phyloP scores from a whole-genome alignment of 441 rosid genomes.

The Eruca vesicaria region DNA sequence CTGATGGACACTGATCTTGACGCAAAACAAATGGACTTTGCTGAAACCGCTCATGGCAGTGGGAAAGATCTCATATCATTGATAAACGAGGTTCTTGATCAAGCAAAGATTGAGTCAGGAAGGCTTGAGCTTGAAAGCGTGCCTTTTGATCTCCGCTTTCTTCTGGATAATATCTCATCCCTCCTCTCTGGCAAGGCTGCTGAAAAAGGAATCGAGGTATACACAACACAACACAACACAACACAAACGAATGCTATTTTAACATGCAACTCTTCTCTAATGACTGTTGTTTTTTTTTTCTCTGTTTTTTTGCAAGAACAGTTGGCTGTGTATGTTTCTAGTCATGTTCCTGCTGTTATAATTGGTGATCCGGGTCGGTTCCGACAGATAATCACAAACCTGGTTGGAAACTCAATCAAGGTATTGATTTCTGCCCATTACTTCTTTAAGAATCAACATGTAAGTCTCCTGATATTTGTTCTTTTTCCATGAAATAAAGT shows the following conservation, averaged over 20 bases:
- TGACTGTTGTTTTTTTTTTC: slow-evolving; percentile 18
- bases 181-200: slow-evolving; percentile 67
- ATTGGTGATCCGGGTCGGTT: slow-evolving; percentile 89
- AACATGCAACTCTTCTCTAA: slow-evolving; percentile 9
- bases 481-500: slow-evolving; percentile 47
- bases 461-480: background rate
- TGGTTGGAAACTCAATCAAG: slow-evolving; percentile 95
- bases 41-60: slow-evolving; percentile 84
- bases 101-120: slow-evolving; percentile 98
- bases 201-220: slow-evolving; percentile 82
- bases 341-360: slow-evolving; percentile 74
- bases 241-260: background rate
- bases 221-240: background rate
- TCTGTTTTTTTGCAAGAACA: slow-evolving; percentile 33
- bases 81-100: slow-evolving; percentile 94
- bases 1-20: slow-evolving; percentile 91
- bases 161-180: slow-evolving; percentile 77
- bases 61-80: slow-evolving; percentile 84
- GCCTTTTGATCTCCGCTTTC: slow-evolving; percentile 71
- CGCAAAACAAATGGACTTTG: slow-evolving; percentile 73
- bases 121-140: slow-evolving; percentile 88
- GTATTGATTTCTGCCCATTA: slow-evolving; percentile 31
- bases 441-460: background rate
- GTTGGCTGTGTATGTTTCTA: slow-evolving; percentile 87
- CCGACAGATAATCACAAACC: slow-evolving; percentile 88